Conservation (phyloP, 352 stramenopile genomes). For the Phytophthora pini region DNA sequence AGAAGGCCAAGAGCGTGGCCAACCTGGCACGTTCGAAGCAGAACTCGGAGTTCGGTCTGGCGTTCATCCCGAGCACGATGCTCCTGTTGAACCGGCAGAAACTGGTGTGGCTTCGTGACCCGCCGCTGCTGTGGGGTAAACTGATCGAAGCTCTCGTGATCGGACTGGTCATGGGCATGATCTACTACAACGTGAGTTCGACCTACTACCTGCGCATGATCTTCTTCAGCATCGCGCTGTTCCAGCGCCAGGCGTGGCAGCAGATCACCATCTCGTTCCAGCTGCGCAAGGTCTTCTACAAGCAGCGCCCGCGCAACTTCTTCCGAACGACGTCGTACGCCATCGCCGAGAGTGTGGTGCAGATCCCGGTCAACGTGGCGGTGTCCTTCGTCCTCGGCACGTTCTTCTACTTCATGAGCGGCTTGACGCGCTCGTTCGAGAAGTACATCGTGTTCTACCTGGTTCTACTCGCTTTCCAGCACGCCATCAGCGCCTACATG, state of each 20-base stretch:
- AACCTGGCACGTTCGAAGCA: conserved; percentile 59
- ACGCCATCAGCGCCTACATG: conserved; percentile 73
- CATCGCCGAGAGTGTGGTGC: conserved; percentile 65
- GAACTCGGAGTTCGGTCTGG: conserved; percentile 60
- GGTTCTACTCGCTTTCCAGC: conserved; percentile 80
- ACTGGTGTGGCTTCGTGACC: conserved; percentile 69
- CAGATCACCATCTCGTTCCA: conserved; percentile 75
- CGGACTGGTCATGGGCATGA: conserved; percentile 78
- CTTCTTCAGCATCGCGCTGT: conserved; percentile 72
- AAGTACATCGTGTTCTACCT: conserved; percentile 84
- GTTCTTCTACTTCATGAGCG: conserved; percentile 92
- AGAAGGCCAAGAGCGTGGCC: conserved; percentile 58
- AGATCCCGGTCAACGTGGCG: conserved; percentile 70
- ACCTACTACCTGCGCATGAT: conserved; percentile 78
- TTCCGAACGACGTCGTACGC: conserved; percentile 86
- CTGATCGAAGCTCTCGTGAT: conserved; percentile 73
- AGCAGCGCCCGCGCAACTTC: conserved; percentile 90
- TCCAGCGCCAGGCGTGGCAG: conserved; percentile 78
- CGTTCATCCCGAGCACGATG: conserved; percentile 50
- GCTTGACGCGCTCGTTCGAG: conserved; percentile 58
- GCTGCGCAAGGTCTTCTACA: conserved; percentile 91
- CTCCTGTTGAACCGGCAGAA: conserved; percentile 71
- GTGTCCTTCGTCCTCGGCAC: conserved; percentile 67
- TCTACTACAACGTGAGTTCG: conserved; percentile 65
- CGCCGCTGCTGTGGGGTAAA: conserved; percentile 66